Percentiles rank a stretch among this genome's conserved stretches.
These are phyloP conservation scores for Pyrenophora tritici-repentis DNA, from an alignment of 2,329 filamentous ascomycete species.

Conservation along the genomic window DNA sequence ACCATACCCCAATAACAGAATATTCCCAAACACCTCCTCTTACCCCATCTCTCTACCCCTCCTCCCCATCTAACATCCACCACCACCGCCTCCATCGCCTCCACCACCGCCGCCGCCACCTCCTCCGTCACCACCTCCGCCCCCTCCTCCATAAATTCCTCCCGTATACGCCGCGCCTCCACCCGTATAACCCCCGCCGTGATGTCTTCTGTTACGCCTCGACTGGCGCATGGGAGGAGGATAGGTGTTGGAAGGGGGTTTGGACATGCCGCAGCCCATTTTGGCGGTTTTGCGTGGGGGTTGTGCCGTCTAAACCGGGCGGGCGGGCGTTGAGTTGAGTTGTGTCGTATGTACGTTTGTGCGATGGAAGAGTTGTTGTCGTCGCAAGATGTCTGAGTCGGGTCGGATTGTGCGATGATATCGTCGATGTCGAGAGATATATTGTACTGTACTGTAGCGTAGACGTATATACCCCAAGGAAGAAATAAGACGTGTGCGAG, in stretches of 20 bases:
- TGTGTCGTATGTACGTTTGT: background rate
- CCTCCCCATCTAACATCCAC: background rate
- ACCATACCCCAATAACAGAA: background rate
- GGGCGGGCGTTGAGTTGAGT: background rate
- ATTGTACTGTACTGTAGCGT: too few species aligned
- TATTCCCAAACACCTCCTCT: background rate
- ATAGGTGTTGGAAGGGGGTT: slow-evolving; percentile 11
- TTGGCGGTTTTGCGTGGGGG: background rate
- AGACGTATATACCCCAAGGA: too few species aligned
- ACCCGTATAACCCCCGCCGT: background rate
- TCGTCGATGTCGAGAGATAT: too few species aligned
- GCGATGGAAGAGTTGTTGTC: too few species aligned
- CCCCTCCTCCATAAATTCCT: slow-evolving; percentile 10
- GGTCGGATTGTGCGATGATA: too few species aligned
- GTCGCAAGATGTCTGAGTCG: too few species aligned
- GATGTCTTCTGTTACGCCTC: background rate
- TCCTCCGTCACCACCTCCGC: slow-evolving; percentile 14
- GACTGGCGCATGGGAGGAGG: slow-evolving; percentile 18
- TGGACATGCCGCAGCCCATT: slow-evolving; percentile 30
- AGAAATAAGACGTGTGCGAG: too few species aligned
- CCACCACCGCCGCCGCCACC: slow-evolving; percentile 6
- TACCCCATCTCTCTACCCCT: background rate
- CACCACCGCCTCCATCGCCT: slow-evolving; percentile 9
- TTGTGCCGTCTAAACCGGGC: background rate
- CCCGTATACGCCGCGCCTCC: background rate